These are phyloP conservation scores for Pichia terricola DNA, from an alignment of 1,139 yeast genomes.

Conservation along the genomic window DNA sequence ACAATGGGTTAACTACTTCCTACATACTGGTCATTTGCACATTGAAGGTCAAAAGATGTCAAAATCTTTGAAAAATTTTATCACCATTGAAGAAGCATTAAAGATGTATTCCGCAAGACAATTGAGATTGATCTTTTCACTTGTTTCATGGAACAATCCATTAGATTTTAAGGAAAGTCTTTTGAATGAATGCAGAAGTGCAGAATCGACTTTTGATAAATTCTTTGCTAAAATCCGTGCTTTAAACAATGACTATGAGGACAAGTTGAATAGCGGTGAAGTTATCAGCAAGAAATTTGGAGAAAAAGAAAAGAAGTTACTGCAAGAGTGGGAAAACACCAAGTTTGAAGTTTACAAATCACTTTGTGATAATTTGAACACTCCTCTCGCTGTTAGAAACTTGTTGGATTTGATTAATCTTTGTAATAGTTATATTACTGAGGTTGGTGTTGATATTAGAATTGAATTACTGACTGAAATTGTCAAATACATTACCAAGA, in stretches of 20 bases:
- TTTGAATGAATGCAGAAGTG: conserved; percentile 63
- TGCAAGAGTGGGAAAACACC: conserved; percentile 40
- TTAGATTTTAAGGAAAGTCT: conserved; percentile 83
- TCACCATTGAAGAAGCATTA: conserved; percentile 88
- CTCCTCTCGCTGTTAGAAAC: conserved; percentile 62
- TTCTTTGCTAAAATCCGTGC: conserved; percentile 84
- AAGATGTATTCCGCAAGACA: conserved; percentile 65
- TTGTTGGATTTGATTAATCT: conserved; percentile 61
- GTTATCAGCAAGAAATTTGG: conserved; percentile 49
- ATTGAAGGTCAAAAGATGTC: conserved; percentile 99
- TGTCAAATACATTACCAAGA: conserved; percentile 62
- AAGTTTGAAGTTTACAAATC: conserved; percentile 64
- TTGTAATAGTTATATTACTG: conserved; percentile 61
- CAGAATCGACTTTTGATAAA: conserved; percentile 66
- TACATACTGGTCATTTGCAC: conserved; percentile 95
- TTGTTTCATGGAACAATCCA: conserved; percentile 87
- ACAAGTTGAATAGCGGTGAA: conserved; percentile 31
- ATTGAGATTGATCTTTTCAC: conserved; percentile 79
- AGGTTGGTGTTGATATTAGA: conserved; percentile 42
- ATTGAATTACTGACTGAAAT: conserved; percentile 59
- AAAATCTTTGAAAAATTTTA: conserved; percentile 86
- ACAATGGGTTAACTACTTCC: conserved; percentile 95
- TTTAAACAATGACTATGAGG: conserved; percentile 47
- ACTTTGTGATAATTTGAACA: conserved; percentile 79
- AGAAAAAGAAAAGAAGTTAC: conserved; percentile 38